These are phyloP conservation scores for Talaromyces sp. DNA, from an alignment of 2,329 filamentous ascomycete species.

Conservation along the genomic window DNA sequence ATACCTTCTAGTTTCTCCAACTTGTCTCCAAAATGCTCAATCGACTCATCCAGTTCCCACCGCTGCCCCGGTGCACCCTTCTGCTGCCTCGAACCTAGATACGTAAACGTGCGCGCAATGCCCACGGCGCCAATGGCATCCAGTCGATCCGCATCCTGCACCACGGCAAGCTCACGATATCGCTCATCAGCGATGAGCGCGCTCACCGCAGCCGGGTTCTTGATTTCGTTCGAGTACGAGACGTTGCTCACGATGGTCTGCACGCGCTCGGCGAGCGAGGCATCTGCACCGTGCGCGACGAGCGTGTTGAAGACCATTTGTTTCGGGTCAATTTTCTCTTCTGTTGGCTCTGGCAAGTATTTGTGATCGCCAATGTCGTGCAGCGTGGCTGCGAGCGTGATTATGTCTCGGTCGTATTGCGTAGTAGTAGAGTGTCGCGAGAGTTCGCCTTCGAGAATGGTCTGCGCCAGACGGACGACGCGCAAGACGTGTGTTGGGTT, in stretches of 20 bases:
- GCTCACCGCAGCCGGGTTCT: constrained; percentile 57
- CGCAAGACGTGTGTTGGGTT: constrained; percentile 81
- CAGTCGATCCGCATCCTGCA: constrained; percentile 90
- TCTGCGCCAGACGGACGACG: constrained; percentile 67
- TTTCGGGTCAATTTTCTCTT: constrained; percentile 24
- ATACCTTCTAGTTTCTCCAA: constrained; percentile 58
- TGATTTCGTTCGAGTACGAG: constrained; percentile 69
- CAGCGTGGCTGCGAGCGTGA: constrained; percentile 69
- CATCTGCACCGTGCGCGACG: constrained; percentile 46
- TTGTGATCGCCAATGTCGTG: constrained; percentile 89
- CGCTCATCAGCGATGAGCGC: constrained; percentile 51
- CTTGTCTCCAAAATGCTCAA: constrained; percentile 75
- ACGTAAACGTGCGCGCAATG: constrained; percentile 73
- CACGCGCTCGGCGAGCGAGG: constrained; percentile 59
- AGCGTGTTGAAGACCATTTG: constrained; percentile 26
- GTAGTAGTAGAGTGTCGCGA: constrained; percentile 19
- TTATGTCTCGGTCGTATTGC: constrained; percentile 49
- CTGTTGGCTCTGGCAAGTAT: constrained; percentile 50
- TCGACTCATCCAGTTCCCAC: constrained; percentile 57
- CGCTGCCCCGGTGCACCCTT: constrained; percentile 11
- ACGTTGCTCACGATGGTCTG: constrained; percentile 72
- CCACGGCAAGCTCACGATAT: constrained; percentile 73
- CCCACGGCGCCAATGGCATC: constrained; percentile 87
- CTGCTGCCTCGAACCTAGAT: constrained; percentile 55
- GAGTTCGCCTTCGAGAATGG: constrained; percentile 55